Evolutionary conservation across 208 protist genomes (phyloP).

Genomic region (Leishmania arabica): DNA sequence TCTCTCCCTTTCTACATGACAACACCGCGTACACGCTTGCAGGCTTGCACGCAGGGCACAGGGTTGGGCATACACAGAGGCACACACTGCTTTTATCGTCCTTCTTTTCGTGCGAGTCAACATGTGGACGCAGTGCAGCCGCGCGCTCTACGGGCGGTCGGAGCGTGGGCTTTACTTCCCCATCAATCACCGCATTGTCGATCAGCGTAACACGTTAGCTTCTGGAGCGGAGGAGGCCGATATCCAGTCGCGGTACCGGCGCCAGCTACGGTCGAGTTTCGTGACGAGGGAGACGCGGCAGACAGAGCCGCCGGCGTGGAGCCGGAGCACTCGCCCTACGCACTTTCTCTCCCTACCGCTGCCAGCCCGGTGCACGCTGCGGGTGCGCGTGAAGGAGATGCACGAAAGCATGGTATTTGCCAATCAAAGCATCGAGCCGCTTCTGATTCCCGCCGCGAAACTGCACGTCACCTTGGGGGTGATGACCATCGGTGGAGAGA

Average conservation of each 20-base stretch:
- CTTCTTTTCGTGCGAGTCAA: not conserved
- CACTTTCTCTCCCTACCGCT: slow-evolving; percentile 87
- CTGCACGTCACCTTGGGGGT: slow-evolving; percentile 89
- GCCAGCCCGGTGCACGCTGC: slow-evolving; percentile 56
- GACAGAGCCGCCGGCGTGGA: slow-evolving; percentile 67
- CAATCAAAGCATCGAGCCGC: slow-evolving; percentile 44
- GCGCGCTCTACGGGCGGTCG: slow-evolving; percentile 31
- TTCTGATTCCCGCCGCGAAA: slow-evolving; percentile 66
- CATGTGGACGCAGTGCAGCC: slow-evolving; percentile 42
- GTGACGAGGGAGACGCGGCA: slow-evolving; percentile 81
- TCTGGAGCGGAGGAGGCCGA: slow-evolving; percentile 52
- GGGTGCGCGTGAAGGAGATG: slow-evolving; percentile 69
- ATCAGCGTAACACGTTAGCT: slow-evolving; percentile 54
- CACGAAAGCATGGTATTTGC: slow-evolving; percentile 73
- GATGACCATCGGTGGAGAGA: slow-evolving; percentile 42
- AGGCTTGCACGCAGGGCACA: not conserved
- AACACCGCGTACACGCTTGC: slow-evolving; percentile 4
- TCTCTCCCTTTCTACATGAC: not conserved
- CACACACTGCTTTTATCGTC: not conserved
- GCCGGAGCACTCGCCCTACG: slow-evolving; percentile 54
- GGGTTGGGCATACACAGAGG: not conserved
- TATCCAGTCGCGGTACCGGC: slow-evolving; percentile 79
- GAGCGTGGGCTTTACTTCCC: slow-evolving; percentile 88
- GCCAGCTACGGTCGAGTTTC: slow-evolving; percentile 78
- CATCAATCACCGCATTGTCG: slow-evolving; percentile 86